These are phyloP conservation scores for Effrenium voratum DNA, from an alignment of 73 alveolate genomes.

Conservation along the genomic window DNA sequence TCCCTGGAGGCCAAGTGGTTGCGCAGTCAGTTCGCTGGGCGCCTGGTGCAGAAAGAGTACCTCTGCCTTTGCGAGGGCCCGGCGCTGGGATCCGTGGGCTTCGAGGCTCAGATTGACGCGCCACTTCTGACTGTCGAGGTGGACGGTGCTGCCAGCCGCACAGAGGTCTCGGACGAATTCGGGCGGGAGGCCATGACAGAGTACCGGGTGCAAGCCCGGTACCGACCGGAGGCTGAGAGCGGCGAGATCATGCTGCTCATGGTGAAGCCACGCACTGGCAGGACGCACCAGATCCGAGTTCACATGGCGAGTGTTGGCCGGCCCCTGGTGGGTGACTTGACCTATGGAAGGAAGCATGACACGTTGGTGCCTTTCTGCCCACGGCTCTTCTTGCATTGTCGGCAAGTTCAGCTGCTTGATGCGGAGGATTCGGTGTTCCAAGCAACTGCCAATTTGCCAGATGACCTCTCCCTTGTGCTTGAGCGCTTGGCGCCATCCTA, in stretches of 20 bases:
- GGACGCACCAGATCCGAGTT: slow-evolving; percentile 84
- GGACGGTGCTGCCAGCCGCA: slow-evolving; percentile 62
- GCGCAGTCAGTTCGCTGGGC: slow-evolving; percentile 67
- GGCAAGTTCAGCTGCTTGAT: slow-evolving; percentile 43
- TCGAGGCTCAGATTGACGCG: background rate
- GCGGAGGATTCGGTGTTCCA: background rate
- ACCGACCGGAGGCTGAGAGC: background rate
- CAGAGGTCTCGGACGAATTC: slow-evolving; percentile 25
- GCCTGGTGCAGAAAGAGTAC: slow-evolving; percentile 57
- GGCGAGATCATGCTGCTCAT: background rate
- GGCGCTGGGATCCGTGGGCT: slow-evolving; percentile 13
- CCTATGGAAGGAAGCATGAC: slow-evolving; percentile 36
- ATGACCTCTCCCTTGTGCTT: slow-evolving; percentile 9
- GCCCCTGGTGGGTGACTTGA: slow-evolving; percentile 71
- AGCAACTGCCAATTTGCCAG: slow-evolving; percentile 2
- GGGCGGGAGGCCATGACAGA: slow-evolving; percentile 67
- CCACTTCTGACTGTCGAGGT: slow-evolving; percentile 56
- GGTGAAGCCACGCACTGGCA: slow-evolving; percentile 38
- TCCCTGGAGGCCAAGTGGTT: slow-evolving; percentile 67
- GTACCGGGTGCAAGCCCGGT: slow-evolving; percentile 5
- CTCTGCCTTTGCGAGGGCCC: slow-evolving; percentile 61
- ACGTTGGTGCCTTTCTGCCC: slow-evolving; percentile 26
- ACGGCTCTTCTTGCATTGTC: slow-evolving; percentile 83
- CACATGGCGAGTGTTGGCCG: slow-evolving; percentile 59
- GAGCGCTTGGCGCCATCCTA: background rate